Evolutionary conservation across 345 rosid genomes (phyloP), one percentile per base, ranked within the genome.

Genomic region (Syzygium aromaticum): DNA sequence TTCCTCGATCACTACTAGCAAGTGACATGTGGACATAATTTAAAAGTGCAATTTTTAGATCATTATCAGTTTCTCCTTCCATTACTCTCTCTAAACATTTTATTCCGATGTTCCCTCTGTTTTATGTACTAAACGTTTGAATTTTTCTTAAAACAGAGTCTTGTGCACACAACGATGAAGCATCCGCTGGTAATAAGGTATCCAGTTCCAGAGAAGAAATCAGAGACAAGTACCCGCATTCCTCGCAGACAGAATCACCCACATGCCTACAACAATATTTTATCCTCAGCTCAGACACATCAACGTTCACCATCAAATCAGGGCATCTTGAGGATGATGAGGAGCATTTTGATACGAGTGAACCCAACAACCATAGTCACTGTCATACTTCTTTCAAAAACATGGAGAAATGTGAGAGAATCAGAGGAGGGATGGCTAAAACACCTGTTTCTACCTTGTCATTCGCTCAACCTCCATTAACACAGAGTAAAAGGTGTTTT

Each of bases 401-500:
- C 78, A 67, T 3, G 1, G 46, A 67, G 46, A 67, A 30, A 33
- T 8, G 46, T 17, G 46, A 33, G 46, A 67, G 78, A 67, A 33
- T 33, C 78, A 17, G 23, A 0, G 25, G 12, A 84, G 22, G 85
- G 51, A 22, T 84, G 86, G 86, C n/a, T 23, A 85, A 15, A 28
- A 10, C 86, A 25, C 86, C n/a, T 40, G 63, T 40, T 43, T 91
- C 59, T 52, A 52, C 93, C 67, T 56, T 83, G 51, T 90, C 90
- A 14, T 86, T 87, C n/a, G 56, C 90, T 15, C 59, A 82, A 51
- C 67, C 90, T 54, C 33, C 90, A 53, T 87, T 84, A 46, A 33
- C 87, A 4, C 92, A 88, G 91, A 88, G 90, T 54, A 91, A 92
- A 89, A 90, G 88, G 89, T 40, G 86, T 85, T 88, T 95, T 33